These are phyloP conservation scores for Barbarea vulgaris DNA, from an alignment of 345 rosid genomes.

Conservation along the genomic window DNA sequence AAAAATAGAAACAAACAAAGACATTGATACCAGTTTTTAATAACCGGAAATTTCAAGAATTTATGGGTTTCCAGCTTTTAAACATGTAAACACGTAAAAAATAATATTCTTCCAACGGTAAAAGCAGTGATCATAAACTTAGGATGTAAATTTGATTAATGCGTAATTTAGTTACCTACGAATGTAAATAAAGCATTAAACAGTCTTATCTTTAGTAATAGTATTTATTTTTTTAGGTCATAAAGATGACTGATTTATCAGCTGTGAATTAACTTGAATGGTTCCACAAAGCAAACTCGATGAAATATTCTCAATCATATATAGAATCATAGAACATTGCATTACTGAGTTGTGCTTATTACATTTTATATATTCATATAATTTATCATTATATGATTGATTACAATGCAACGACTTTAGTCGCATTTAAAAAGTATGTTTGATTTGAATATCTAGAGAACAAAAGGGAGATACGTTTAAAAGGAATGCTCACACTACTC, in stretches of 20 bases:
- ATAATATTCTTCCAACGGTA: background rate
- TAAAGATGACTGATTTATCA: background rate
- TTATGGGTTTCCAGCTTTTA: background rate
- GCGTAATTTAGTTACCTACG: background rate
- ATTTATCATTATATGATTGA: constrained; percentile 5
- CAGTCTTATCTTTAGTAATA: background rate
- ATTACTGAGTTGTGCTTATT: background rate
- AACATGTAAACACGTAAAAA: background rate
- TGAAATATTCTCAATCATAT: constrained; percentile 13
- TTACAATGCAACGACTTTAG: constrained; percentile 20
- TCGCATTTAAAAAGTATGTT: background rate
- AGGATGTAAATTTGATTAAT: background rate
- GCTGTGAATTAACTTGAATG: background rate
- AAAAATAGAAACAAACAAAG: background rate
- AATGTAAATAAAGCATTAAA: background rate
- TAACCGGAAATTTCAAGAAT: background rate
- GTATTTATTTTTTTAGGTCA: background rate
- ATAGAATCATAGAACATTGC: background rate
- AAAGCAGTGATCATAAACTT: background rate
- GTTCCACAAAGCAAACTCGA: constrained; percentile 10
- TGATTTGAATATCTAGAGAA: background rate
- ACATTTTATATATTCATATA: background rate
- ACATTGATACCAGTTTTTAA: constrained; percentile 11
- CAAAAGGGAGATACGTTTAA: constrained; percentile 1
- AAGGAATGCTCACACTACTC: constrained; percentile 2